A percentile compares a stretch with the other conserved stretches of the same genome.
phyloP scores from a whole-genome alignment of 106 monocot genomes.

The Dendrobium nobile region DNA sequence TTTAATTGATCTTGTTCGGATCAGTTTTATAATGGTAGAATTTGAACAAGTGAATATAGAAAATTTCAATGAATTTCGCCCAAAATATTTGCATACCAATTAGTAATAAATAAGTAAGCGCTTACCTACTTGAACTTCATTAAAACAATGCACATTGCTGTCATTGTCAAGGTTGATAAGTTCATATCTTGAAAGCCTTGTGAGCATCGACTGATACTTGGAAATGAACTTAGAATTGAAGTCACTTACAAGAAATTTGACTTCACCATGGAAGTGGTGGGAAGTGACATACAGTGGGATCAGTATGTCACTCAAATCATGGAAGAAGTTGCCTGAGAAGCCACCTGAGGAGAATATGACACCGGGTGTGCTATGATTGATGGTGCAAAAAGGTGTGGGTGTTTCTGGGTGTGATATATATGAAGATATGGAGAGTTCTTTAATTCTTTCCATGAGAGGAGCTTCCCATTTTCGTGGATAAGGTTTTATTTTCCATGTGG shows the following conservation, averaged over 20 bases:
- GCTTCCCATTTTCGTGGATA: constrained; percentile 26
- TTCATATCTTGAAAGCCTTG: constrained; percentile 8
- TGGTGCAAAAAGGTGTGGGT: constrained; percentile 3
- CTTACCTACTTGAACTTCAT: constrained; percentile 16
- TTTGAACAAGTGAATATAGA: too few relatives aligned
- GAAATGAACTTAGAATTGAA: constrained; percentile 18
- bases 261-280: constrained; percentile 15
- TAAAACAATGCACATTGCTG: constrained; percentile 21
- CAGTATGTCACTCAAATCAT: constrained; percentile 44
- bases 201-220: constrained; percentile 18
- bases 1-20: too few relatives aligned
- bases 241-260: constrained; percentile 30
- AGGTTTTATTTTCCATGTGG: constrained; percentile 18
- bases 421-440: constrained; percentile 9
- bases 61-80: too few relatives aligned
- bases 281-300: constrained; percentile 40
- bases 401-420: not conserved
- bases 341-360: constrained; percentile 37
- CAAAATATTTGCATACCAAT: too few relatives aligned
- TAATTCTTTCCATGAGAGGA: constrained; percentile 10
- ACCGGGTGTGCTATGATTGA: constrained; percentile 27
- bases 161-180: constrained; percentile 22
- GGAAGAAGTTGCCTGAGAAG: constrained; percentile 36
- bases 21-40: too few relatives aligned
- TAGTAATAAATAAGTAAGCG: not conserved